phyloP scores from a whole-genome alignment of 345 rosid genomes.

The Hibiscus trionum region DNA sequence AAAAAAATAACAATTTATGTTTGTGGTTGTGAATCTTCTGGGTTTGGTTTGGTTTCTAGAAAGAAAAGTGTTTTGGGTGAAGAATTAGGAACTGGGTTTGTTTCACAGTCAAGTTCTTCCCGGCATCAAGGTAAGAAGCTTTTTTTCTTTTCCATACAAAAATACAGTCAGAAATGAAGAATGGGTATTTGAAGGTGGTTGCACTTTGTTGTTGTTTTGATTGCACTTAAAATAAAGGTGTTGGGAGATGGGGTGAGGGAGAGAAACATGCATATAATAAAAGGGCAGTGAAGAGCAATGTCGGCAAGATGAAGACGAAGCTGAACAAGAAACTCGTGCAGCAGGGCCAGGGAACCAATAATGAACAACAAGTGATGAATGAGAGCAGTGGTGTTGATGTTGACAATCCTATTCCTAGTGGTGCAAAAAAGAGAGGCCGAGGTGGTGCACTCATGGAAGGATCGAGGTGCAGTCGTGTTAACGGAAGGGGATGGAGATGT shows the following conservation, averaged over 20 bases:
- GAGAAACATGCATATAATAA: slow-evolving; percentile 25
- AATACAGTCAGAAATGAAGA: background rate
- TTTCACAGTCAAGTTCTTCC: slow-evolving; percentile 23
- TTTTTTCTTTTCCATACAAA: background rate
- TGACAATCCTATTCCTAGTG: background rate
- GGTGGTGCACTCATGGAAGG: slow-evolving; percentile 63
- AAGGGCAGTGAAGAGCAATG: background rate
- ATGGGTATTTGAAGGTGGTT: background rate
- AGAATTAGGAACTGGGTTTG: slow-evolving; percentile 18
- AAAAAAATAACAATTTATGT: background rate
- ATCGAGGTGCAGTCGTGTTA: slow-evolving; percentile 89
- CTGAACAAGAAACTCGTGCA: slow-evolving; percentile 30
- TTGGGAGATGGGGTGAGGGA: slow-evolving; percentile 34
- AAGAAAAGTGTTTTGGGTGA: slow-evolving; percentile 26
- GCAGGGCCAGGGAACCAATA: background rate
- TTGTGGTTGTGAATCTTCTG: slow-evolving; percentile 24
- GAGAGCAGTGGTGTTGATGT: slow-evolving; percentile 11
- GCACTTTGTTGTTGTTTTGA: slow-evolving; percentile 6
- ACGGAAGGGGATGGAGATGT: slow-evolving; percentile 98
- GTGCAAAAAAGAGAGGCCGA: slow-evolving; percentile 42
- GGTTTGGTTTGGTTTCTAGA: slow-evolving; percentile 24
- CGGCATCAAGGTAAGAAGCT: slow-evolving; percentile 39
- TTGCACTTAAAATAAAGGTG: slow-evolving; percentile 23
- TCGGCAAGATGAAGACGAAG: slow-evolving; percentile 29
- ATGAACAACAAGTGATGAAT: background rate